Percentiles rank a stretch among this genome's conserved stretches.
Conservation (phyloP, 202 grass and related monocot species). For the Carex arenaria region DNA sequence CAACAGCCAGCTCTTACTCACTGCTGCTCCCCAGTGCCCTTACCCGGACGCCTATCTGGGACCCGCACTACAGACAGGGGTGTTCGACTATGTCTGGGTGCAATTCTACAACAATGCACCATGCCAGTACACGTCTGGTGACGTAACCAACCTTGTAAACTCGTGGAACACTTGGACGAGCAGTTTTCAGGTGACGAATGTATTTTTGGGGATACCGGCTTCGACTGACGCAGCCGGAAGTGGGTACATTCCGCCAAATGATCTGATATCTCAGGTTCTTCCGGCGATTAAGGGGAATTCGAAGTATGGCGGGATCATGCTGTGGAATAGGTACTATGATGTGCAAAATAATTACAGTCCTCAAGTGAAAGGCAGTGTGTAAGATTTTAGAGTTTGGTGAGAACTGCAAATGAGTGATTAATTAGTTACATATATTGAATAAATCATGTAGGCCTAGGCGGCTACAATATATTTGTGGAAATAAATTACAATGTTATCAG, state of each 20-base stretch:
- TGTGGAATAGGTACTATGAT: slow-evolving; percentile 53
- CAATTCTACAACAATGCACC: slow-evolving; percentile 79
- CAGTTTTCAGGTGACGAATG: slow-evolving; percentile 22
- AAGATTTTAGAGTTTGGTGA: not conserved
- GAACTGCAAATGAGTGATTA: not conserved
- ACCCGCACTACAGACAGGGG: slow-evolving; percentile 32
- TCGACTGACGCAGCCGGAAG: slow-evolving; percentile 26
- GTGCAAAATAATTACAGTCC: slow-evolving; percentile 42
- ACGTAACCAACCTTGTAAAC: slow-evolving; percentile 25
- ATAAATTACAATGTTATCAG: not conserved
- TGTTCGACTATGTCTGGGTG: slow-evolving; percentile 73
- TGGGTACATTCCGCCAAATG: slow-evolving; percentile 39
- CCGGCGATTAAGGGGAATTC: slow-evolving; percentile 30
- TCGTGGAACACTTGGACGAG: slow-evolving; percentile 46
- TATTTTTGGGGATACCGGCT: slow-evolving; percentile 52
- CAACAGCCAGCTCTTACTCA: slow-evolving; percentile 40
- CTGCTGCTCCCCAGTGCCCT: slow-evolving; percentile 69
- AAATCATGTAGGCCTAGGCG: not conserved
- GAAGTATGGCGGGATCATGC: slow-evolving; percentile 55
- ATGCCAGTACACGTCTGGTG: slow-evolving; percentile 44
- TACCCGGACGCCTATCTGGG: slow-evolving; percentile 44
- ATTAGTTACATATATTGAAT: not conserved
- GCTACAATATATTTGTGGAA: not conserved
- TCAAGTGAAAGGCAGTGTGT: slow-evolving; percentile 25
- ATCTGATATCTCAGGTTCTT: slow-evolving; percentile 42